Base-by-base conservation (phyloP, 306 rosid genomes). In the Cicer cuneatum region DNA sequence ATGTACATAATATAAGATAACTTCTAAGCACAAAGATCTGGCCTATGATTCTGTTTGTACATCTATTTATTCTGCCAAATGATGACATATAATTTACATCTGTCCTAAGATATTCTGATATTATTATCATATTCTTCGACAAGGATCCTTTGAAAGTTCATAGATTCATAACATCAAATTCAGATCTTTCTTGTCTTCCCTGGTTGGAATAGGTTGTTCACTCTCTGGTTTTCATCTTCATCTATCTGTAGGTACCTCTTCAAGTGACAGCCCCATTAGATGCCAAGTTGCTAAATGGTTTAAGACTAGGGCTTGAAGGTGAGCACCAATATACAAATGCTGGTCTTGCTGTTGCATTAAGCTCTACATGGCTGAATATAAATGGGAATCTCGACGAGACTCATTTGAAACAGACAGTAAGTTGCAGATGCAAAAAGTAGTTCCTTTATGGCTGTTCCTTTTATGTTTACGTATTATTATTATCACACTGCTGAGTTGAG, bases 321-420 rank as follows among this genome's bases (percentile, higher is more conserved):
- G 96, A 91, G 81, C 97, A 91, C 84, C 98, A 94, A 80, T 88
- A 86, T 88, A 35, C 85, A 75, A 94, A 94, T 88, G 98, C 98
- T 71, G 91, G 96, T 69, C 98, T 94, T 71, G 94, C 98, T 47
- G 71, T 90, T 80, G 91, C 92, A 57, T 86, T 94, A 41, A 88
- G 91, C 86, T 91, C 87, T 70, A 81, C 86, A n/a, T 94, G 98
- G 98, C 91, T 94, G 78, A 84, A 87, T 80, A 86, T 84, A 77
- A 87, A 89, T 18, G 93, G 95, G 46, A 89, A 83, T 76, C 82
- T 72, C 77, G 85, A 86, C 60, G 69, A 82, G 66, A 41, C 78
- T 7, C 72, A 49, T 65, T 60, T 78, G 47, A 93, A 82, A 81
- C 87, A 77, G 40, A 73, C 53, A 47, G 98, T 93, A 80, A 89